These are phyloP conservation scores for Stephania japonica DNA, from an alignment of 164 flowering plant genomes.

Conservation along the genomic window DNA sequence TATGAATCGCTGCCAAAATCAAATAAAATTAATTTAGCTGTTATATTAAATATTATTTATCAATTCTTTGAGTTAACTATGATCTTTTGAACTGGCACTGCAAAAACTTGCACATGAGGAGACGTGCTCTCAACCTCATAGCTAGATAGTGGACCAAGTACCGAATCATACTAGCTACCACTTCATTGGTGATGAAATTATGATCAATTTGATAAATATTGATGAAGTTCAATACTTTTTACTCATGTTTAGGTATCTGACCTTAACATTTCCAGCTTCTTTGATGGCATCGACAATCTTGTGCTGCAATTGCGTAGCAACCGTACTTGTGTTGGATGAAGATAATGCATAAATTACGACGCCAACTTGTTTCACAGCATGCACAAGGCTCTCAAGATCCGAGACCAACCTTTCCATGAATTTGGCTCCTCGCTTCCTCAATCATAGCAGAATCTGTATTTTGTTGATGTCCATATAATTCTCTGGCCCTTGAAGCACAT, in stretches of 20 bases:
- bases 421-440: not conserved
- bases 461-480: constrained; percentile 22
- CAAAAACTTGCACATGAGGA: too few species aligned
- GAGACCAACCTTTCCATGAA: constrained; percentile 30
- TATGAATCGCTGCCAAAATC: constrained; percentile 11
- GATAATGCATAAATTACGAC: constrained; percentile 54
- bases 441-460: not conserved
- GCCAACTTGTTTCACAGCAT: constrained; percentile 48
- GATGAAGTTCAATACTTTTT: too few species aligned
- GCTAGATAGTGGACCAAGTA: too few species aligned
- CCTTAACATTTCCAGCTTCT: constrained; percentile 61
- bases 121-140: too few species aligned
- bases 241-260: too few species aligned
- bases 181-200: too few species aligned
- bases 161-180: too few species aligned
- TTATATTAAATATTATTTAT: too few species aligned
- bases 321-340: constrained; percentile 35
- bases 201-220: too few species aligned
- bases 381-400: constrained; percentile 45
- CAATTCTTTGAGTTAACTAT: too few species aligned
- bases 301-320: constrained; percentile 47
- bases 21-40: too few species aligned
- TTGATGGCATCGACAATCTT: constrained; percentile 59
- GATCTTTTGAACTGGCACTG: too few species aligned
- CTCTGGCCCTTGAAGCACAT: constrained; percentile 34